phyloP scores from a whole-genome alignment of 2,329 filamentous ascomycete species.

The Sodiomyces alkalinus region DNA sequence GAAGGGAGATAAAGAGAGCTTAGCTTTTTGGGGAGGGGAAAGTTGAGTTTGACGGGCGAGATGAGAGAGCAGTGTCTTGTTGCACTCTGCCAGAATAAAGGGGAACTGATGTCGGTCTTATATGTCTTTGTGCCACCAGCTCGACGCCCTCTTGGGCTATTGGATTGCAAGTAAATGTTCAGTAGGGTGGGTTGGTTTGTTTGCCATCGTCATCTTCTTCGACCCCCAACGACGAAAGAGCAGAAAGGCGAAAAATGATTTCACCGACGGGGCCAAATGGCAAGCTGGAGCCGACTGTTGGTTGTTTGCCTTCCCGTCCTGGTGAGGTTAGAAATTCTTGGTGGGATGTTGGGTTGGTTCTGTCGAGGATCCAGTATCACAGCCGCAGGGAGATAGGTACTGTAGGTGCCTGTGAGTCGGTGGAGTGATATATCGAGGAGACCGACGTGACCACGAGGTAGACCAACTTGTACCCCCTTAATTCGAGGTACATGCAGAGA shows the following conservation, averaged over 20 bases:
- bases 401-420: slow-evolving; percentile 5
- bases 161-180: slow-evolving; percentile 7
- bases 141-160: slow-evolving; percentile 7
- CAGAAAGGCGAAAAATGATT: slow-evolving; percentile 5
- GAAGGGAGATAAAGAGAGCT: no score
- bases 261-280: slow-evolving; percentile 8
- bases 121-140: slow-evolving; percentile 7
- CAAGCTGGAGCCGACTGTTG: slow-evolving; percentile 6
- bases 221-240: slow-evolving; percentile 5
- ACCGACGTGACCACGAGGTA: slow-evolving; percentile 2
- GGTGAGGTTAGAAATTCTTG: slow-evolving; percentile 4
- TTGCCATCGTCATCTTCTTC: slow-evolving; percentile 8
- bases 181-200: slow-evolving; percentile 8
- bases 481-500: slow-evolving; percentile 8
- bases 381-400: slow-evolving; percentile 7
- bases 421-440: slow-evolving; percentile 7
- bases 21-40: background rate
- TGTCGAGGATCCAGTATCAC: slow-evolving; percentile 5
- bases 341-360: slow-evolving; percentile 6
- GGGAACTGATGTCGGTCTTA: slow-evolving; percentile 6
- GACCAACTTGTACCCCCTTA: slow-evolving; percentile 6
- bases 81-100: no score
- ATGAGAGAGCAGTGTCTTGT: no score
- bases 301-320: slow-evolving; percentile 7
- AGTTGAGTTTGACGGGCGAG: background rate